Evolutionary conservation across 176 grass and related monocot species (phyloP).

Genomic region (Triticum dicoccoides): DNA sequence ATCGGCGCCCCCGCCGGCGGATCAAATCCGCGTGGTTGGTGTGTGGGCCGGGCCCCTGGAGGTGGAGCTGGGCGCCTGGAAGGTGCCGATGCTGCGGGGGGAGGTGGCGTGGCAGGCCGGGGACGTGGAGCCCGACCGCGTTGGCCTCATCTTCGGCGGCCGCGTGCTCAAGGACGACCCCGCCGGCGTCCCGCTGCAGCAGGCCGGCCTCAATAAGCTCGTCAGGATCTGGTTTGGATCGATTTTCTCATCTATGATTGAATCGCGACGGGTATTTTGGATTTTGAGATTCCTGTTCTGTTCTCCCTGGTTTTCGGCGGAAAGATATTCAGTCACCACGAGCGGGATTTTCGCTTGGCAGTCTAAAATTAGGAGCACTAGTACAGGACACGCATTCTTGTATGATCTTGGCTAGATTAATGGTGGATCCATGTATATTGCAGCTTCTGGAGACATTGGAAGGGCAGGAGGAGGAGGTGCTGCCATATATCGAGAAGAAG

Average conservation of each 20-base stretch:
- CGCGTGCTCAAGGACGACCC: conserved; percentile 57
- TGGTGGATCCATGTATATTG: not conserved
- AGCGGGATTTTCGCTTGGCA: not conserved
- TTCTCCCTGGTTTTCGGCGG: not conserved
- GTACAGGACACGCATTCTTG: too few relatives aligned
- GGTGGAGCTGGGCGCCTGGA: conserved; percentile 59
- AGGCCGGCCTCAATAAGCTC: too few relatives aligned
- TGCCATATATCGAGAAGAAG: conserved; percentile 92
- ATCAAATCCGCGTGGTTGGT: conserved; percentile 59
- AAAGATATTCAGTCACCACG: not conserved
- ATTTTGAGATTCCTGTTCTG: not conserved
- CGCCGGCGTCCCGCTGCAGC: too few relatives aligned
- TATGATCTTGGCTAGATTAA: not conserved
- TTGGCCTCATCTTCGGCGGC: conserved; percentile 88
- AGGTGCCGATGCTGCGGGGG: conserved; percentile 78
- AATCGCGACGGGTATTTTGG: not conserved
- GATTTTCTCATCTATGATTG: not conserved
- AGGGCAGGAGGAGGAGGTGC: conserved; percentile 72
- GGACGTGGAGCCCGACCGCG: conserved; percentile 41
- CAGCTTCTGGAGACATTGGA: conserved; percentile 72
- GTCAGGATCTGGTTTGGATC: conserved; percentile 56
- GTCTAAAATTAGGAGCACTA: not conserved
- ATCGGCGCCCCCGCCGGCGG: not conserved
- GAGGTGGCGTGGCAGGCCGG: conserved; percentile 65
- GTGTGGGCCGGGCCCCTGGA: conserved; percentile 70